Evolutionary conservation across 805 yeast genomes (phyloP), one percentile per base, ranked within the genome.

Genomic region (Saccharomycopsis sp.): DNA sequence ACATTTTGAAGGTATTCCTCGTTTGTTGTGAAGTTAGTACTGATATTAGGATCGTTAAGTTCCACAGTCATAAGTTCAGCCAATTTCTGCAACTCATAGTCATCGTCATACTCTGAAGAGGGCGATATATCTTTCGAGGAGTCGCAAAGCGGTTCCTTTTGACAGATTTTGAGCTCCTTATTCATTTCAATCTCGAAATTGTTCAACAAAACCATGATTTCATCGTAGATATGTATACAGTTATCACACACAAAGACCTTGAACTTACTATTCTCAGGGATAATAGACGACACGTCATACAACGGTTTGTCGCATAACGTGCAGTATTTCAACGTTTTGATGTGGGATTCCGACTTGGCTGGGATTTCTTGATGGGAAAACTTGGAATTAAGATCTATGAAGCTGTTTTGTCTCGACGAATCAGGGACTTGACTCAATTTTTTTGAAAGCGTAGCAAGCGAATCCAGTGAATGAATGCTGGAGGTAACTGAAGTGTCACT

Each of bases 271-370:
- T 65, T 64, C 2, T 66, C 54, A 2, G 71, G 68, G 9, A 73
- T 65, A 20, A 71, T 62, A 19, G 72, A 64, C 73, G 86, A 72
- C 68, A 84, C 63, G 59, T 86, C 90, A 67, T 85, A 86, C 29
- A 86, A 68, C 15, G 90, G 88, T 56, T 78, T 79, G 44, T 85
- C 89, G 68, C 93, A 86, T 12, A 86, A 72, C n/a, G 84, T 81
- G 66, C 93, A 86, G 52, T 68, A 69, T 54, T 70, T 72, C 53
- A 76, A 56, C 1, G 66, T 63, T 17, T 62, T 52, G 3, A 69
- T 64, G 12, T 58, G 60, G 19, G 64, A 38, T 19, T 65, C 56
- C 34, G 50, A 47, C n/a, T n/a, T n/a, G n/a, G n/a, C n/a, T n/a
- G n/a, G n/a, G n/a, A n/a, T n/a, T n/a, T n/a, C n/a, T n/a, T n/a